Conservation (phyloP, 208 protist genomes). For the Wallacemonas collosoma region DNA sequence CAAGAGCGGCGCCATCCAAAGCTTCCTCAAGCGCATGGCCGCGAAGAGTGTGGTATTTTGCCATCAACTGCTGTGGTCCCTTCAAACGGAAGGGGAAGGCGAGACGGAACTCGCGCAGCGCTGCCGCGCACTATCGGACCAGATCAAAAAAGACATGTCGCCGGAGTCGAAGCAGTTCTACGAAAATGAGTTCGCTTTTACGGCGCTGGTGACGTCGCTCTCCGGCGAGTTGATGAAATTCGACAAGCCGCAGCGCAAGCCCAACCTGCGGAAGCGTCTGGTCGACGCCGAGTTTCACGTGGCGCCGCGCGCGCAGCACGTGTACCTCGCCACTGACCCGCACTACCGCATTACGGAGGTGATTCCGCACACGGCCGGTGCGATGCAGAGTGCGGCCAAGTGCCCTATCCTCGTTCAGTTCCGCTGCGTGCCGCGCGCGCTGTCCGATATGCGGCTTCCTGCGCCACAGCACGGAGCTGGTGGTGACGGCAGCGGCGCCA, state of each 20-base stretch:
- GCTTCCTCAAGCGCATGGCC: constrained; percentile 60
- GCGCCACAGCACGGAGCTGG: constrained; percentile 13
- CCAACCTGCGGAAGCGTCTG: constrained; percentile 69
- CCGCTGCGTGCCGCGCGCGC: constrained; percentile 50
- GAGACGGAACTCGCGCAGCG: constrained; percentile 39
- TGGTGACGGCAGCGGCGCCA: neutral
- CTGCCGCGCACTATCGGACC: constrained; percentile 41
- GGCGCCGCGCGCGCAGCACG: constrained; percentile 37
- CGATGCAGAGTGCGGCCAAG: constrained; percentile 91
- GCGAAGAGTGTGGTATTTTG: constrained; percentile 73
- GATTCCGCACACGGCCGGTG: constrained; percentile 69
- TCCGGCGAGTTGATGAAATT: constrained; percentile 82
- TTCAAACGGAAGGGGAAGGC: constrained; percentile 76
- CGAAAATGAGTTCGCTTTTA: constrained; percentile 78
- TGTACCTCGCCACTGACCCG: constrained; percentile 89
- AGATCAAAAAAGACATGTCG: constrained; percentile 26
- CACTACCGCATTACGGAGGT: constrained; percentile 73
- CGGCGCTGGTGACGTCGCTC: constrained; percentile 68
- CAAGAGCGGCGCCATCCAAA: constrained; percentile 48
- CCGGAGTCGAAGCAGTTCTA: constrained; percentile 44
- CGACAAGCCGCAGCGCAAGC: constrained; percentile 78
- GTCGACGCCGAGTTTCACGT: constrained; percentile 66
- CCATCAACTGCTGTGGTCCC: constrained; percentile 87
- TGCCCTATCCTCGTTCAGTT: constrained; percentile 93
- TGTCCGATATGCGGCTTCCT: constrained; percentile 44